Base-by-base conservation (phyloP, 83 land plant genomes). In the Thuja plicata region DNA sequence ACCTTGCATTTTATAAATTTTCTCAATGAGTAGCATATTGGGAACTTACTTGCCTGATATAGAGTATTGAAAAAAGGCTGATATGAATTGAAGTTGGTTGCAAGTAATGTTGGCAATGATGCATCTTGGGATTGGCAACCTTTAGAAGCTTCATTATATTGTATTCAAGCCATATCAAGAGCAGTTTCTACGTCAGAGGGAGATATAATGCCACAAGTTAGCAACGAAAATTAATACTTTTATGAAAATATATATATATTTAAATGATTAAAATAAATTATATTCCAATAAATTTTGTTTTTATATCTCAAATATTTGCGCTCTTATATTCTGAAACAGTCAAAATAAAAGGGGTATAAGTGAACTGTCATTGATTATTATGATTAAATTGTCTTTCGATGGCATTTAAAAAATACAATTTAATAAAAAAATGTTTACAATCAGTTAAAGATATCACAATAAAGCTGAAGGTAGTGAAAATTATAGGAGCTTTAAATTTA, bases 101-200 rank as follows among this genome's bases (percentile, higher is more conserved):
- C 92, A 70, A 88, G 89, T 46, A 86, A 54, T 87, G 88, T 90
- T 89, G 83, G 91, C 93, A 93, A 89, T 89, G 91, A 89, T 87
- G 92, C 89, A 81, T 38, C 87, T 13, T 91, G 90, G 91, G 94
- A 95, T 74, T 98, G 99, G 99, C 95, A 92, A 87, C 91, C 96
- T 84, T 91, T 92, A 86, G 99, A 98, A 90, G 98, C 98, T 86
- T 93, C 97, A 73, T 92, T 98, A n/a, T 98, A 93, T 90, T 94
- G 99, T 86, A 95, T 98, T 50, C 94, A 95, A 15, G 98, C 98
- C 34, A 94, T 98, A 86, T 90, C 99, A 86, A 93, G 90, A 88
- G 93, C 94, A 76, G 97, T 98, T 84, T 94, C 97, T 50, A 57
- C 84, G 40, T 84, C 88, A 81, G 98, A 98, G 90, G 94, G 90